Evolutionary conservation across 1,284 basidiomycete genomes (phyloP), one percentile per base, ranked within the genome.

Genomic region (Microstroma glucosiphilum): DNA sequence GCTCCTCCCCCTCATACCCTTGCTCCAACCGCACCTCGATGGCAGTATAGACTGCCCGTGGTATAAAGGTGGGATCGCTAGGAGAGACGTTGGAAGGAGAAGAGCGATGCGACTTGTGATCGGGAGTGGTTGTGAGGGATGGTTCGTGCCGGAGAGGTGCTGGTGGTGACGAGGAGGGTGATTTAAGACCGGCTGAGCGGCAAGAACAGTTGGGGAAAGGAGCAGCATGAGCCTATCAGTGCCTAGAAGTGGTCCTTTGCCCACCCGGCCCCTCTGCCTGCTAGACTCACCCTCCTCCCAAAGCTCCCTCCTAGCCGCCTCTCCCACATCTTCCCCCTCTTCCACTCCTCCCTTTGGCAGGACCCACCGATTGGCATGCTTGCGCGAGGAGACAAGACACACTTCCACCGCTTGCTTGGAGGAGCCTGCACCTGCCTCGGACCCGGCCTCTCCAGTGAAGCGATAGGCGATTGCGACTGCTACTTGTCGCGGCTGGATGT

Each of bases 261-360:
- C 13, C 19, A 23, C 7, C 11, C 13, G 1, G 30, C 25, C 6
- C 13, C 42, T 6, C 9, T n/a, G n/a, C 17, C 55, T 56, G 51
- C 3, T 57, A 46, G 49, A 53, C 58, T 53, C 59, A 69, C 67
- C 70, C 65, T 78, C 76, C 59, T 78, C 76, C 68, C 69, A 73
- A 6, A 77, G 55, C 61, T 78, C 76, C 23, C 76, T 59, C 4
- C 64, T 40, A 1, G 76, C 76, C 13, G 75, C 72, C 9, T 68
- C 63, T 3, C 64, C 17, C 13, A n/a, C 65, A 17, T 26, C 30
- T 60, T 77, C 76, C 41, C 70, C 71, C 13, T 54, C 11, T 43
- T 77, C 73, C n/a, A 77, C 61, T 2, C 76, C 76, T 30, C 76
- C 76, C 60, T 78, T 78, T 30, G 76, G 76, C 15, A 78, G 62